Base-by-base conservation (phyloP, 1,139 yeast species). In the Geotrichum phurueaensis region DNA sequence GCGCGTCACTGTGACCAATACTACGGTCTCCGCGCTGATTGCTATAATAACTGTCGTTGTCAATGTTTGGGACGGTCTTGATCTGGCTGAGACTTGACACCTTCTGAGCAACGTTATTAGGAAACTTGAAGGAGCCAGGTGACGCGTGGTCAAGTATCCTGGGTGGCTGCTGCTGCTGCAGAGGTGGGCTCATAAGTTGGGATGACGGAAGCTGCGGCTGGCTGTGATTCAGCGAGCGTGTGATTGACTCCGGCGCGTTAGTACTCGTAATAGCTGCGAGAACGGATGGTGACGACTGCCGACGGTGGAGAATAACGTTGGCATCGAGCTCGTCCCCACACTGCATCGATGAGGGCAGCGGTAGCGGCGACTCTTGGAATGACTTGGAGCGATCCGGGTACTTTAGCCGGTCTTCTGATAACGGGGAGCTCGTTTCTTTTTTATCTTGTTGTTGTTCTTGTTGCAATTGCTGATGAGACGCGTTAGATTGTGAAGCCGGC, bases 1-100 rank as follows among this genome's bases (percentile, higher is more conserved):
- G 12, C 18, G 7, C 20, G 20, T 39, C n/a, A n/a, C 45, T 39
- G 7, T n/a, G 45, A 39, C n/a, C 45, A n/a, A n/a, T 13, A 18
- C 45, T 39, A n/a, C 6, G 20, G 20, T 6, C 20, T 39, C n/a
- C 45, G 45, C 45, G 45, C 45, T 13, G 45, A 39, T 15, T 39
- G 15, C 45, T 39, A n/a, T 13, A 39, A 15, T 39, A 39, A 39
- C 45, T 39, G 7, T 39, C 45, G 20, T 39, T 18, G 18, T 39
- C 45, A 39, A 56, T 51, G 31, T 56, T 56, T 20, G 58, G 58
- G 18, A 56, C 54, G 2, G 58, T 56, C 45, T 51, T 56, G 15
- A 56, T 56, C 23, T 56, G 58, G 51, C 58, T 56, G 47, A 56
- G 25, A 29, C 58, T 56, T 4, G 58, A 56, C n/a, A 56, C 58